Evolutionary conservation across 2,329 filamentous ascomycete genomes (phyloP).

Genomic region (Apiospora sp.): DNA sequence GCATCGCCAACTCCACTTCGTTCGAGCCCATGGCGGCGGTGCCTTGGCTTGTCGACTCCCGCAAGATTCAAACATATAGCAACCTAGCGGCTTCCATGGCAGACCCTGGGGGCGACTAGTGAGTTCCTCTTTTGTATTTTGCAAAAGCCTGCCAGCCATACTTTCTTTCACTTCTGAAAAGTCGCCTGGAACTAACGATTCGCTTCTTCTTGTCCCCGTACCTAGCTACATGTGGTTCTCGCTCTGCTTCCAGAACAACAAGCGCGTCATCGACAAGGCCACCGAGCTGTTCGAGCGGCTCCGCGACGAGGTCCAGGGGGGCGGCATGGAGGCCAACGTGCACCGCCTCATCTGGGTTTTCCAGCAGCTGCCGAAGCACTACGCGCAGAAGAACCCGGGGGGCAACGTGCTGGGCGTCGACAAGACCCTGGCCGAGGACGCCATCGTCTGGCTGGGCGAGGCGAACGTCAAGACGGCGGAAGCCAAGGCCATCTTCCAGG

Average conservation of each 20-base stretch:
- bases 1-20: background rate
- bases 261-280: conserved; percentile 29
- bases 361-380: conserved; percentile 38
- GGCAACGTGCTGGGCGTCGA: conserved; percentile 51
- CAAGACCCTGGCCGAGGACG: conserved; percentile 37
- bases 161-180: background rate
- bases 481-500: conserved; percentile 37
- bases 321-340: conserved; percentile 28
- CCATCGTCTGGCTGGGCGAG: conserved; percentile 41
- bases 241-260: conserved; percentile 32
- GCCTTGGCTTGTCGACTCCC: background rate
- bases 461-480: conserved; percentile 41
- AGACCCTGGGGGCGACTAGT: background rate
- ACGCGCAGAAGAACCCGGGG: conserved; percentile 44
- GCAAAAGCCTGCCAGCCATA: no score
- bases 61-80: background rate
- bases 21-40: conserved; percentile 6
- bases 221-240: conserved; percentile 29
- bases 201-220: no score
- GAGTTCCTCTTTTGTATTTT: background rate
- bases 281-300: conserved; percentile 27
- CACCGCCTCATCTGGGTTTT: conserved; percentile 29
- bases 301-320: conserved; percentile 27
- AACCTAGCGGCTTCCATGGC: background rate
- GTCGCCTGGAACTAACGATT: background rate